A percentile compares a stretch with the other conserved stretches of the same genome.
Evolutionary conservation across 805 yeast species (phyloP).

Genomic region (Metschnikowia gruessii): DNA sequence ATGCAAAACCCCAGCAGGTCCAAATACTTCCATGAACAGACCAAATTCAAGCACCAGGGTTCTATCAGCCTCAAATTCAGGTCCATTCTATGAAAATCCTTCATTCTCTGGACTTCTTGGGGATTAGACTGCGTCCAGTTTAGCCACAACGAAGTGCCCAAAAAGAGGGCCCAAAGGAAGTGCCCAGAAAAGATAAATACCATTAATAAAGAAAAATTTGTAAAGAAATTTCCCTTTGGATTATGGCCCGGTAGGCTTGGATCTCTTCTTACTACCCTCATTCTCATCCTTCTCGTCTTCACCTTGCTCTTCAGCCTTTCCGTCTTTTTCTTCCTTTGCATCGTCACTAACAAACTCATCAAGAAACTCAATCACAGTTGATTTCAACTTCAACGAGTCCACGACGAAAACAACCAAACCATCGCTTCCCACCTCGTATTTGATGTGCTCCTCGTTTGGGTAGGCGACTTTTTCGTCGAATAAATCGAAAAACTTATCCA

Average conservation of each 20-base stretch:
- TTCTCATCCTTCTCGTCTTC: too few species aligned
- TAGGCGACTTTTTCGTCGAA: conserved; percentile 51
- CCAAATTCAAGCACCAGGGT: too few species aligned
- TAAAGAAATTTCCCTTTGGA: too few species aligned
- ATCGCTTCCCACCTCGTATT: conserved; percentile 60
- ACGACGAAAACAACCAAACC: conserved; percentile 58
- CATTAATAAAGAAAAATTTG: neutral
- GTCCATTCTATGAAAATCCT: too few species aligned
- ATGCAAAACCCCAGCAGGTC: too few species aligned
- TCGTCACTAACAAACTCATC: conserved; percentile 29
- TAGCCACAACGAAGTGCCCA: too few species aligned
- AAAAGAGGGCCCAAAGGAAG: too few species aligned
- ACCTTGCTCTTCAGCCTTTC: neutral
- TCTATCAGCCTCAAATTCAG: too few species aligned
- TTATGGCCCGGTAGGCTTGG: conserved; percentile 2
- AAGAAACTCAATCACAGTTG: conserved; percentile 41
- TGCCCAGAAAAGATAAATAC: neutral
- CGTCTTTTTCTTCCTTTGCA: neutral
- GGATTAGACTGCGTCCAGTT: too few species aligned
- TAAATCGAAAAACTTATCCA: conserved; percentile 50
- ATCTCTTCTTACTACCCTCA: conserved; percentile 6
- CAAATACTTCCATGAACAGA: too few species aligned
- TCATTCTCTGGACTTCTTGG: too few species aligned
- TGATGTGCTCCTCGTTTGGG: conserved; percentile 53
- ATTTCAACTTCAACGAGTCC: conserved; percentile 37